Base-by-base conservation (phyloP, 164 flowering plant genomes). In the Taxillus chinensis region DNA sequence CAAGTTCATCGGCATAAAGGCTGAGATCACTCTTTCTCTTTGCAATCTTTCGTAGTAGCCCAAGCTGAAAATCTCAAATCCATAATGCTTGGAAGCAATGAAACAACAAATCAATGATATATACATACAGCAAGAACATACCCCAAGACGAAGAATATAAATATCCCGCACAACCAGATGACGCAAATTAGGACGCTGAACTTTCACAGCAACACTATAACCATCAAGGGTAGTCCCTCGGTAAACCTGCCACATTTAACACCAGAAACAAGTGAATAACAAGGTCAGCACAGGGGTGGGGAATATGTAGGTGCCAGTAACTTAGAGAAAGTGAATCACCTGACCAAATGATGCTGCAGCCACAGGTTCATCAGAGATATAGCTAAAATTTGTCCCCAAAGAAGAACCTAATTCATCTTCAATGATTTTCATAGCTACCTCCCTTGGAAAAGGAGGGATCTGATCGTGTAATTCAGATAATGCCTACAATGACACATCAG, bases 271-370 rank as follows among this genome's bases (percentile, higher is more conserved):
- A 5, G n/a, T 27, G 61, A 62, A 46, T 27, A 60, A 57, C 6
- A 12, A 62, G 3, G 45, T 39, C 27, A 48, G 13, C 2, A 43
- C 10, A 43, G 46, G 46, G 2, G 46, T 43, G 46, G 10, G 10
- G 10, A 43, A 43, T 27, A 27, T 27, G 27, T 27, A 27, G 27
- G 27, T 27, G 27, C 27, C 27, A 27, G 27, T 27, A 27, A 27
- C 27, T 27, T 48, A 7, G 39, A 45, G 38, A 8, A 12, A 38
- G 62, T 63, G 54, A 68, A 6, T 16, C 52, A 93, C 99, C 97
- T 93, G 99, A 59, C 99, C 97, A 89, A 90, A 93, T 55, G 99
- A 93, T 73, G 97, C 97, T 70, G 97, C 95, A 67, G 96, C 97
- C 2, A 90, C 84, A 65, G 98, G 92, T 76, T 93, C 90, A 65